phyloP scores from a whole-genome alignment of 1,284 basidiomycete genomes.

The Puccinia hordei region DNA sequence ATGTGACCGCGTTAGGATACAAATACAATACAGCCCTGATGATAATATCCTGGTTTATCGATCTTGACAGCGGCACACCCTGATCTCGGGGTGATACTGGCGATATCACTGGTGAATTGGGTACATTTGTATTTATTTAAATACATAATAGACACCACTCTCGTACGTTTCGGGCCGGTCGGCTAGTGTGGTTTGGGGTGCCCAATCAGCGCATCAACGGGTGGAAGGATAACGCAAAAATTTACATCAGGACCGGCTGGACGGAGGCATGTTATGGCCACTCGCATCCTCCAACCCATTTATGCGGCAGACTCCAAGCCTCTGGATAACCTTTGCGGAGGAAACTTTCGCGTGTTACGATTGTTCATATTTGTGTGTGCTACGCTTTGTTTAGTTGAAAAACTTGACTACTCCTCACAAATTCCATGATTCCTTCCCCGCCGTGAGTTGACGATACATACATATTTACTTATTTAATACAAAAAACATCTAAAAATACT shows the following conservation, averaged over 20 bases:
- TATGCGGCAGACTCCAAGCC: background rate
- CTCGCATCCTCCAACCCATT: background rate
- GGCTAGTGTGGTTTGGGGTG: background rate
- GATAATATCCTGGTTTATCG: constrained; percentile 12
- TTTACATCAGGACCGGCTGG: background rate
- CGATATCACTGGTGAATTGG: constrained; percentile 4
- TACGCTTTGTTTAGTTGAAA: background rate
- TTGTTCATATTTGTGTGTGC: background rate
- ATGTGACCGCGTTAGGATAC: background rate
- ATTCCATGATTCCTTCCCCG: background rate
- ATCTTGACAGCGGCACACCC: constrained; percentile 33
- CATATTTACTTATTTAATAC: too few species aligned
- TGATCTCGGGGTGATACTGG: constrained; percentile 18
- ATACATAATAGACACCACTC: background rate
- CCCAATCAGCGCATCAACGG: background rate
- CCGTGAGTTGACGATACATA: background rate
- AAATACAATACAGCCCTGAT: constrained; percentile 10
- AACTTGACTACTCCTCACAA: background rate
- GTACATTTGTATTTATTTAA: too few species aligned
- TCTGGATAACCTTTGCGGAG: background rate
- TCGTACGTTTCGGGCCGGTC: background rate
- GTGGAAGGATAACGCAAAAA: background rate
- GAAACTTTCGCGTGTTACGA: background rate
- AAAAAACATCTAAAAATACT: background rate
- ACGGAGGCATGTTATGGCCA: background rate